Conservation (phyloP, 495 filamentous ascomycete species). For the Penicillium angulare region DNA sequence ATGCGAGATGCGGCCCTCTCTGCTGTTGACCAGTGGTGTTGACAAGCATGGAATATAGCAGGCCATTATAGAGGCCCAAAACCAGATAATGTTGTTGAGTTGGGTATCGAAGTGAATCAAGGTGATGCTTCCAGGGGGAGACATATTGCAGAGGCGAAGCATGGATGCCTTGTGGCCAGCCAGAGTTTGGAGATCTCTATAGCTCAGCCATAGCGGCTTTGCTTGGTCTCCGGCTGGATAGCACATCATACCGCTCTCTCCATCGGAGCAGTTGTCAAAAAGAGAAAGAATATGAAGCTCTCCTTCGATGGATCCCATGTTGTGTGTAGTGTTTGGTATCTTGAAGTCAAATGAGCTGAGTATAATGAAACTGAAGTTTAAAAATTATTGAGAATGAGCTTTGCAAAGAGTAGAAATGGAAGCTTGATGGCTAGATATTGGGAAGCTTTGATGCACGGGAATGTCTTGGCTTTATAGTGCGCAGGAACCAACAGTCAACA, state of each 20-base stretch:
- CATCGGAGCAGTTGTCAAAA: background rate
- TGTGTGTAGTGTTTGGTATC: too few species aligned
- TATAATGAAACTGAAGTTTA: too few species aligned
- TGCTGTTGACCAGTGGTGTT: background rate
- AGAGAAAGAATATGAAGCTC: background rate
- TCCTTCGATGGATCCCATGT: too few species aligned
- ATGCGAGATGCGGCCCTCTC: background rate
- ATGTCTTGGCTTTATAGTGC: too few species aligned
- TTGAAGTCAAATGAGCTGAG: too few species aligned
- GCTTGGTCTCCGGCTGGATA: background rate
- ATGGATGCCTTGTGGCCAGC: background rate
- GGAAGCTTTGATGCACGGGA: too few species aligned
- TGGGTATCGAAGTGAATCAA: slow-evolving; percentile 42
- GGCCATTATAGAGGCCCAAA: slow-evolving; percentile 44
- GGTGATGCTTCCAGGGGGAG: slow-evolving; percentile 8
- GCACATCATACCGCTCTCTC: background rate
- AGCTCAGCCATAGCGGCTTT: background rate
- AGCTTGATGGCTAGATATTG: too few species aligned
- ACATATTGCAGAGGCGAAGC: background rate
- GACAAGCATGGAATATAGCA: slow-evolving; percentile 10
- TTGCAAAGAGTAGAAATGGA: too few species aligned
- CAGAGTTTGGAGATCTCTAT: background rate
- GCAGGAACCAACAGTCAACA: too few species aligned
- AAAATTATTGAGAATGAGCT: too few species aligned
- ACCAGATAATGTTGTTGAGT: slow-evolving; percentile 40